A percentile compares a stretch with the other conserved stretches of the same genome.
Conservation (phyloP, 441 rosid genomes). For the Melastoma candidum region DNA sequence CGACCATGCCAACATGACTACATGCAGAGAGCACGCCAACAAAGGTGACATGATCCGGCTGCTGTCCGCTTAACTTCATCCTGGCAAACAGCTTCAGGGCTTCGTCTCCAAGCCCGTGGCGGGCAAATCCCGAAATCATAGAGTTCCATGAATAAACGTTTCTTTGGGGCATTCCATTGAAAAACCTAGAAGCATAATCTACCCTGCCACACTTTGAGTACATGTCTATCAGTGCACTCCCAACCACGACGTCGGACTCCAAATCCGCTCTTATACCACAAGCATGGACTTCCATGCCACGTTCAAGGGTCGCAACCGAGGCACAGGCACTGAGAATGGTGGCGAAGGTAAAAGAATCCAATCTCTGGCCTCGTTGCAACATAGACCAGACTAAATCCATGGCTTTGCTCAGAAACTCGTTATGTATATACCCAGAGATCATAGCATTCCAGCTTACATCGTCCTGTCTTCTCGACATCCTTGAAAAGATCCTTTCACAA, state of each 20-base stretch:
- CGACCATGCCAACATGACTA: constrained; percentile 75
- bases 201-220: constrained; percentile 24
- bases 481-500: constrained; percentile 66
- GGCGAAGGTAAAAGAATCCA: constrained; percentile 77
- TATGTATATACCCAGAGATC: constrained; percentile 64
- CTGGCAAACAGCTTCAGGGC: constrained; percentile 36
- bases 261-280: constrained; percentile 64
- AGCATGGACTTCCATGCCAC: constrained; percentile 92
- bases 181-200: constrained; percentile 16
- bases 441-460: constrained; percentile 81
- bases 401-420: constrained; percentile 55
- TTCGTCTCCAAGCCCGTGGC: constrained; percentile 54
- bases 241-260: constrained; percentile 79
- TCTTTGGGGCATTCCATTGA: constrained; percentile 20
- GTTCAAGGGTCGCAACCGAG: constrained; percentile 76
- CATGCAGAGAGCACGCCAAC: constrained; percentile 82
- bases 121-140: constrained; percentile 19
- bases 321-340: constrained; percentile 96
- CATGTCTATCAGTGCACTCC: constrained; percentile 58
- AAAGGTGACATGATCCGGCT: constrained; percentile 77
- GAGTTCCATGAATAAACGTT: constrained; percentile 37
- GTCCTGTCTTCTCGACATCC: constrained; percentile 72
- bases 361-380: constrained; percentile 59
- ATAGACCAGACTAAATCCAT: constrained; percentile 70
- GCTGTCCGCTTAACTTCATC: constrained; percentile 34